Evolutionary conservation across 129 eudicot genomes (phyloP).

Genomic region (Ambrosia trifida): DNA sequence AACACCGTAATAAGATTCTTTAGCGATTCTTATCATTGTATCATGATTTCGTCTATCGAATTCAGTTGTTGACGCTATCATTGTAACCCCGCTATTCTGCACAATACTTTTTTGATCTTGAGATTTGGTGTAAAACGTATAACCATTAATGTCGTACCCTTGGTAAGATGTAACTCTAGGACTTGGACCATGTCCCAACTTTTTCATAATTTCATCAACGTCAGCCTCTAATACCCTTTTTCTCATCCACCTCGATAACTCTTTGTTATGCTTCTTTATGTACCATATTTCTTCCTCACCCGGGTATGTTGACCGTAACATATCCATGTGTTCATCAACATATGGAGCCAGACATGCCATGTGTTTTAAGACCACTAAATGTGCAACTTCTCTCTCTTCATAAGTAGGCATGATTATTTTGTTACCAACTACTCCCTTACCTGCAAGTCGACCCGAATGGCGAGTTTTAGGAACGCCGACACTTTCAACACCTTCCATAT

Average conservation of each 20-base stretch:
- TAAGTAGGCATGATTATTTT: neutral
- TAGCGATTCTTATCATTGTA: neutral
- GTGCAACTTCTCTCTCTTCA: neutral
- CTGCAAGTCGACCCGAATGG: neutral
- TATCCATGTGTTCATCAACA: neutral
- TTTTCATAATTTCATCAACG: neutral
- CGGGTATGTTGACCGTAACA: neutral
- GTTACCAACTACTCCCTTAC: neutral
- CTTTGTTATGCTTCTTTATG: neutral
- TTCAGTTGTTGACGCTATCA: neutral
- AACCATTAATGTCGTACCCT: too few relatives aligned
- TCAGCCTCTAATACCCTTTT: neutral
- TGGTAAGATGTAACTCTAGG: too few relatives aligned
- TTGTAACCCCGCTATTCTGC: slow-evolving; percentile 12
- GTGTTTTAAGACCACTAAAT: neutral
- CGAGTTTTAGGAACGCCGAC: neutral
- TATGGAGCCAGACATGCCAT: too few relatives aligned
- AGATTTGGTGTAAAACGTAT: neutral
- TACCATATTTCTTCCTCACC: neutral
- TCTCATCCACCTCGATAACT: neutral
- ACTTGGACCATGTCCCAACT: too few relatives aligned
- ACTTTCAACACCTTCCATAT: too few relatives aligned
- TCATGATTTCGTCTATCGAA: neutral
- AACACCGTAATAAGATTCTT: slow-evolving; percentile 14
- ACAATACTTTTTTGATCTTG: slow-evolving; percentile 2